A percentile compares a stretch with the other conserved stretches of the same genome.
phyloP scores from a whole-genome alignment of 2,329 filamentous ascomycete species.

The Tolypocladium ovalisporum region DNA sequence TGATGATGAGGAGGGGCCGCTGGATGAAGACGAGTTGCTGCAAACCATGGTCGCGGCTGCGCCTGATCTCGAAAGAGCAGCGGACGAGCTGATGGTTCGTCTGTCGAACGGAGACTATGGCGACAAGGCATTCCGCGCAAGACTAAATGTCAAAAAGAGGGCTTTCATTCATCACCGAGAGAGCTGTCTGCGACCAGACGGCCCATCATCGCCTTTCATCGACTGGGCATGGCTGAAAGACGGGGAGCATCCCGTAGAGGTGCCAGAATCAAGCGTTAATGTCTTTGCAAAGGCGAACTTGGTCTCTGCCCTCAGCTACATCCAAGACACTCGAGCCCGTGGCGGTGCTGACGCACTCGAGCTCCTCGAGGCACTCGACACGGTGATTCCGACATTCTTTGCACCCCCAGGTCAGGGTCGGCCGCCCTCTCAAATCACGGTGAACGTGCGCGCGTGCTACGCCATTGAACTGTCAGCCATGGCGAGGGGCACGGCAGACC shows the following conservation, averaged over 20 bases:
- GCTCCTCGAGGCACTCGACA: constrained; percentile 21
- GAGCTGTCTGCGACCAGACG: background rate
- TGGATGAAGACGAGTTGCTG: background rate
- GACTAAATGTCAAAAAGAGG: background rate
- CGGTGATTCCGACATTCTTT: constrained; percentile 18
- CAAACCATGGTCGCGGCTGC: background rate
- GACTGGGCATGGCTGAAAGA: constrained; percentile 11
- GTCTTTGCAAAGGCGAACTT: constrained; percentile 23
- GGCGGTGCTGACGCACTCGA: constrained; percentile 7
- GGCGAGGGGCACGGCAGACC: constrained; percentile 2
- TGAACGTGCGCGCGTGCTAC: constrained; percentile 25
- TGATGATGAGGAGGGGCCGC: background rate
- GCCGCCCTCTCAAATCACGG: constrained; percentile 12
- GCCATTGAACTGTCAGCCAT: constrained; percentile 17
- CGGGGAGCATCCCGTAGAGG: background rate
- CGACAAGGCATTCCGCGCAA: background rate
- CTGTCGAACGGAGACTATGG: background rate
- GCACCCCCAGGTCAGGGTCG: constrained; percentile 6
- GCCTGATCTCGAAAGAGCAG: constrained; percentile 1
- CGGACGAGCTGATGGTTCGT: constrained; percentile 2
- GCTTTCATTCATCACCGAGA: background rate
- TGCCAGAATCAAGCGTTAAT: background rate
- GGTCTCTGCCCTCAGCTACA: constrained; percentile 19
- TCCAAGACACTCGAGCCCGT: constrained; percentile 7
- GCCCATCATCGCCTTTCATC: constrained; percentile 13